A percentile compares a stretch with the other conserved stretches of the same genome.
phyloP scores from a whole-genome alignment of 768 basidiomycete species.

The Leccinum incarnatum region DNA sequence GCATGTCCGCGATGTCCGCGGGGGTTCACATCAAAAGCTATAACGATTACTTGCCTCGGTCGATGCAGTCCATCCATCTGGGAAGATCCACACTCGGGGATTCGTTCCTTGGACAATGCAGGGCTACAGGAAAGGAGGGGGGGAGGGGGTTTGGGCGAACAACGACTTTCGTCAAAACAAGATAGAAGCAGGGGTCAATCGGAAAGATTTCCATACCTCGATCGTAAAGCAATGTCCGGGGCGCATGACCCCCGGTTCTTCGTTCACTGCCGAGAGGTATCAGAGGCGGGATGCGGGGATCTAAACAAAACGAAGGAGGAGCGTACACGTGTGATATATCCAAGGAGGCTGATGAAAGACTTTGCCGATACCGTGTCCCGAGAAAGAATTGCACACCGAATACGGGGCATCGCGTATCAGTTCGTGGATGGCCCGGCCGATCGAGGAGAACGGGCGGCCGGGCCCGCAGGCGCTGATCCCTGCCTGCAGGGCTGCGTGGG shows the following conservation, averaged over 20 bases:
- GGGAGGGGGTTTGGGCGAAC: too few species aligned
- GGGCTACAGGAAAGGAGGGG: conserved; percentile 44
- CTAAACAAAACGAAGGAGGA: not conserved
- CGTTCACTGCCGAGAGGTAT: conserved; percentile 55
- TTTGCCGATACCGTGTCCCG: conserved; percentile 85
- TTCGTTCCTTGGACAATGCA: conserved; percentile 72
- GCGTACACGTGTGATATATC: conserved; percentile 75
- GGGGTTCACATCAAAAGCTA: not conserved
- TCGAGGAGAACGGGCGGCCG: conserved; percentile 61
- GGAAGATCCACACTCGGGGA: conserved; percentile 72
- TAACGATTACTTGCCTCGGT: conserved; percentile 56
- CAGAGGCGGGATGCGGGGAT: not conserved
- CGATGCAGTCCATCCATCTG: conserved; percentile 92
- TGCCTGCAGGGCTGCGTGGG: conserved; percentile 60
- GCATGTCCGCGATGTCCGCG: not conserved
- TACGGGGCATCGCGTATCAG: conserved; percentile 41
- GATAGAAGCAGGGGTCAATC: too few species aligned
- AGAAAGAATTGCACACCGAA: conserved; percentile 68
- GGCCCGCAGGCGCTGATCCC: conserved; percentile 79
- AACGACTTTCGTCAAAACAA: too few species aligned
- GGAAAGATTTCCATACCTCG: conserved; percentile 49
- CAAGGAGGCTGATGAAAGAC: conserved; percentile 80
- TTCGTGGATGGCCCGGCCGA: conserved; percentile 68
- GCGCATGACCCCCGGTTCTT: conserved; percentile 77
- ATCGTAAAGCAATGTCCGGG: conserved; percentile 93